Percentiles rank a stretch among this genome's conserved stretches.
Evolutionary conservation across 176 grass and related monocot genomes (phyloP).

Genomic region (Aegilops sharonensis): DNA sequence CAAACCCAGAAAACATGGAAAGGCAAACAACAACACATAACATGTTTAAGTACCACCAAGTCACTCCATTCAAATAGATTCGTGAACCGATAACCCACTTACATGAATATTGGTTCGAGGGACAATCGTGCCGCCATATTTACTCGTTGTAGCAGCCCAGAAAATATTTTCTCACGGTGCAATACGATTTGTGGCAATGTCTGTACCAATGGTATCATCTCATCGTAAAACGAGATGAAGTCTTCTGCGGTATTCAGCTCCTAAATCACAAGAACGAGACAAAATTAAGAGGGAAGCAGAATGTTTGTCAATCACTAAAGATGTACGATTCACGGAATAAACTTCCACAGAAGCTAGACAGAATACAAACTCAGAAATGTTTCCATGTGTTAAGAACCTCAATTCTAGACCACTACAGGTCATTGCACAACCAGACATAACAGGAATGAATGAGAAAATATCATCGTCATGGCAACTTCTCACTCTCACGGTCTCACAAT

Average conservation of each 20-base stretch:
- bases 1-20: slow-evolving; percentile 20
- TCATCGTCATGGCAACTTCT: slow-evolving; percentile 5
- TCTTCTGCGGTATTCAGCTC: slow-evolving; percentile 87
- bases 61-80: slow-evolving; percentile 10
- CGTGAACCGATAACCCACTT: slow-evolving; percentile 34
- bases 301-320: not conserved
- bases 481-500: not conserved
- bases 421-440: not conserved
- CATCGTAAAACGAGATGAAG: slow-evolving; percentile 86
- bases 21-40: slow-evolving; percentile 15
- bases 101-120: slow-evolving; percentile 88
- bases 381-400: not conserved
- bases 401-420: not conserved
- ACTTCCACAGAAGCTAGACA: slow-evolving; percentile 5
- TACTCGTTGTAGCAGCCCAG: slow-evolving; percentile 62
- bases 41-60: slow-evolving; percentile 19
- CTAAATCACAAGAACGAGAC: slow-evolving; percentile 35
- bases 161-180: slow-evolving; percentile 74
- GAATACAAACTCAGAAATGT: not conserved
- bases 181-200: slow-evolving; percentile 92
- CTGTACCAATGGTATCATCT: slow-evolving; percentile 82
- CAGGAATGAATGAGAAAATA: not conserved
- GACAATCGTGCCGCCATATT: slow-evolving; percentile 74
- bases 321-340: slow-evolving; percentile 5
- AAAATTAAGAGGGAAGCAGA: slow-evolving; percentile 28